Evolutionary conservation across 1,284 basidiomycete genomes (phyloP).

Genomic region (Malassezia equina): DNA sequence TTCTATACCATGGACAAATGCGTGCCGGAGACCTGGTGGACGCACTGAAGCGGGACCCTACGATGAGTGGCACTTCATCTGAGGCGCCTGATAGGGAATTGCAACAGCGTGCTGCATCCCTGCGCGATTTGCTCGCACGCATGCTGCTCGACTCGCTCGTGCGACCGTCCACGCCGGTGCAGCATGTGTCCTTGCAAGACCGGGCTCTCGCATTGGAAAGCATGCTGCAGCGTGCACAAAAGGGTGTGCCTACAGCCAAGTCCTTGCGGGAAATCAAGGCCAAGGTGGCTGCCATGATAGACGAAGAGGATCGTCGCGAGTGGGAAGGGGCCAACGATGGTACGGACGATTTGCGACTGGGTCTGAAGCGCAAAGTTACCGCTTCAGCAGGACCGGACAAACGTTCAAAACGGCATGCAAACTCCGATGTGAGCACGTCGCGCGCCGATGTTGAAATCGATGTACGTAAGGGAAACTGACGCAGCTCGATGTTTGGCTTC

Average conservation of each 20-base stretch:
- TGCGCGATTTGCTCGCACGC: background rate
- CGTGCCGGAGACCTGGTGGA: slow-evolving; percentile 62
- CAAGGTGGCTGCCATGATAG: slow-evolving; percentile 30
- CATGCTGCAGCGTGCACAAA: slow-evolving; percentile 28
- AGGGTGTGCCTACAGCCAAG: slow-evolving; percentile 48
- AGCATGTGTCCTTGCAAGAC: slow-evolving; percentile 48
- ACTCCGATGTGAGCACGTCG: slow-evolving; percentile 21
- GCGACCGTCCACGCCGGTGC: slow-evolving; percentile 30
- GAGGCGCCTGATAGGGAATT: background rate
- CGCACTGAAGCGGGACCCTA: background rate
- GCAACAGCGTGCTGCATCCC: background rate
- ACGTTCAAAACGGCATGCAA: background rate
- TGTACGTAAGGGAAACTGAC: background rate
- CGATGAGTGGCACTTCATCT: background rate
- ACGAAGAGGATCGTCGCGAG: slow-evolving; percentile 41
- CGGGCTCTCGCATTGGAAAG: slow-evolving; percentile 40
- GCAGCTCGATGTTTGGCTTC: slow-evolving; percentile 57
- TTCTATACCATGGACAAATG: slow-evolving; percentile 78
- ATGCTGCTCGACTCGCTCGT: slow-evolving; percentile 17
- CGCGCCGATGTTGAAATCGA: slow-evolving; percentile 26
- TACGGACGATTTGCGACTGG: slow-evolving; percentile 21
- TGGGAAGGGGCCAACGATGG: slow-evolving; percentile 23
- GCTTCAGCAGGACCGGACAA: slow-evolving; percentile 3
- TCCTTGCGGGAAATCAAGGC: slow-evolving; percentile 43
- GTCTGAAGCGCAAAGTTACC: slow-evolving; percentile 23